Base-by-base conservation (phyloP, 345 rosid species). In the Gossypioides kirkii region DNA sequence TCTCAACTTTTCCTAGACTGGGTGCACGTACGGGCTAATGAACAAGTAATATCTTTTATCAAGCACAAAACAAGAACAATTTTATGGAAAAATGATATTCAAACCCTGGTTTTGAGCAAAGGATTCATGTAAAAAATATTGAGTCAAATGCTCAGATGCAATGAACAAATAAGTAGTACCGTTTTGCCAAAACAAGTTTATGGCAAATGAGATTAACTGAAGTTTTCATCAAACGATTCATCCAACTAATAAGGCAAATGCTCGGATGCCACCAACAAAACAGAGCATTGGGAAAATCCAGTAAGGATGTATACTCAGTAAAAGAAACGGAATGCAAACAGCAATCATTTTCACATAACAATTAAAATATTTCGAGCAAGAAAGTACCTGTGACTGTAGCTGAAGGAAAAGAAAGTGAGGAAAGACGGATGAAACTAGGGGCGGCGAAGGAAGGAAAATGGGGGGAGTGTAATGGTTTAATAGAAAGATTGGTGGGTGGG, bases 401-500 rank as follows among this genome's bases (percentile, higher is more conserved):
- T 22, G 61, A 10, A 10, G 32, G 61, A 43, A 26, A 55, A 41
- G 46, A 25, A n/a, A 23, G 14, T 16, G 5, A 3, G 45, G 61
- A 6, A 22, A 60, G 16, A 46, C 18, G 11, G 38, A 41, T 10
- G 41, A 3, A 63, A n/a, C 22, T 52, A 14, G 28, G 64, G 10
- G 66, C 38, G 22, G 61, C 17, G 41, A 68, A 0, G 0, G 68
- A 38, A 58, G 38, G 60, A 36, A 75, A 70, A 22, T 14, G 72
- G 42, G 53, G 65, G 38, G 25, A 61, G 50, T 61, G 82, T 26
- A 50, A 61, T 3, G 77, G 81, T 47, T 78, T 78, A 66, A 65
- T 14, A 63, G 41, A 76, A 69, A 59, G 20, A 74, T 14, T 55
- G 82, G 64, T 73, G 16, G 60, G 14, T 55, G 26, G 60, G 28